A percentile compares a stretch with the other conserved stretches of the same genome.
phyloP scores from a whole-genome alignment of 148 eudicot species.

The Spergularia marina region DNA sequence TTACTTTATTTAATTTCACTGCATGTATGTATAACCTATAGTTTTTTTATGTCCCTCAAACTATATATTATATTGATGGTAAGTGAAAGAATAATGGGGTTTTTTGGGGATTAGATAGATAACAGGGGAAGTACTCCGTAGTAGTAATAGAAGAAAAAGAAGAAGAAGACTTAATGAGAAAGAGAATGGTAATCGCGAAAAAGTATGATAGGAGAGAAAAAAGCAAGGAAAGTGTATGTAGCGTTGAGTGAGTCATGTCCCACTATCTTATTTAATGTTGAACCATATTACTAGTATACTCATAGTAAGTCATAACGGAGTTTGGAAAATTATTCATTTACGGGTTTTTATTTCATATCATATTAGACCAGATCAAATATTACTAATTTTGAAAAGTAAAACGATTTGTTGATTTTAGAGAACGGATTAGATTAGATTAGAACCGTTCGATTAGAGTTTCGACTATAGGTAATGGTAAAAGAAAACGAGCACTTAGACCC shows the following conservation, averaged over 20 bases:
- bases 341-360: too few species aligned
- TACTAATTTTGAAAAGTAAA: too few species aligned
- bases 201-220: not conserved
- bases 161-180: conserved; percentile 5
- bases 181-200: conserved; percentile 5
- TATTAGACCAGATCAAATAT: too few species aligned
- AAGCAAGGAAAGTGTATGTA: not conserved
- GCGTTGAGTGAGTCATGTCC: conserved; percentile 23
- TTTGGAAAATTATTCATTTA: not conserved
- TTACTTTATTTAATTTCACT: not conserved
- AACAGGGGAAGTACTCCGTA: not conserved
- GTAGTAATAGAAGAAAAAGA: not conserved
- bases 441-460: too few species aligned
- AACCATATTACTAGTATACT: not conserved
- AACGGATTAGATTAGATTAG: too few species aligned
- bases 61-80: too few species aligned
- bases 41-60: too few species aligned
- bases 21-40: too few species aligned
- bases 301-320: not conserved
- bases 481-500: too few species aligned
- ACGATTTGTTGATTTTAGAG: too few species aligned
- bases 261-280: conserved; percentile 17
- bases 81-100: too few species aligned
- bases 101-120: not conserved
- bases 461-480: too few species aligned